phyloP scores from a whole-genome alignment of 2,329 filamentous ascomycete species.

The Ophiostoma fasciatum region DNA sequence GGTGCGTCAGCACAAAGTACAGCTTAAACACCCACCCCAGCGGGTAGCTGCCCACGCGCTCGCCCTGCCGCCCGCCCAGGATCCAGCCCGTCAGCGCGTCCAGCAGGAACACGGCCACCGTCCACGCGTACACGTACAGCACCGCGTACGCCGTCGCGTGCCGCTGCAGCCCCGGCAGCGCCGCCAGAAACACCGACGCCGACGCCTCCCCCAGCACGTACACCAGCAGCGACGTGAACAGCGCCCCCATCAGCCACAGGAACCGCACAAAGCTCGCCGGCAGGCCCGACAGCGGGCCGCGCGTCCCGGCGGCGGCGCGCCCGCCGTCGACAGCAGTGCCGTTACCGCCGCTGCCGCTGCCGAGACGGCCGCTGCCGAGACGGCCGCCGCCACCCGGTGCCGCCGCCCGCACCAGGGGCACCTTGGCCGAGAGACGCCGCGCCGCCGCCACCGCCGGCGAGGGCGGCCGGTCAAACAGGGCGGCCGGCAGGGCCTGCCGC shows the following conservation, averaged over 20 bases:
- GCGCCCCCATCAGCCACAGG: conserved; percentile 52
- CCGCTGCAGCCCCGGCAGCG: conserved; percentile 29
- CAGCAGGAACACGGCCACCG: conserved; percentile 48
- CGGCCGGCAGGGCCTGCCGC: conserved; percentile 44
- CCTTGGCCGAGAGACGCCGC: too few species aligned
- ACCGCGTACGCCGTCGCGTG: conserved; percentile 53
- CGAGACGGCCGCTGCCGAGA: too few species aligned
- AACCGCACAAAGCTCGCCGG: conserved; percentile 54
- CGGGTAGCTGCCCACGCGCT: conserved; percentile 55
- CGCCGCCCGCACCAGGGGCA: too few species aligned
- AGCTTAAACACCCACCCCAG: conserved; percentile 57
- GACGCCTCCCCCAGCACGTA: conserved; percentile 55
- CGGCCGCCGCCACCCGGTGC: too few species aligned
- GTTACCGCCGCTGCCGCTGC: too few species aligned
- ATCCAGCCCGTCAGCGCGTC: conserved; percentile 54
- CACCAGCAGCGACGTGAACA: conserved; percentile 47
- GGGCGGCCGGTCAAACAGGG: too few species aligned
- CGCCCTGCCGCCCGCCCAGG: conserved; percentile 48
- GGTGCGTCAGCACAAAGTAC: conserved; percentile 54
- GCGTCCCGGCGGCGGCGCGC: conserved; percentile 28
- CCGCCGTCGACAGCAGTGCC: too few species aligned
- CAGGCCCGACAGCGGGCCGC: conserved; percentile 42
- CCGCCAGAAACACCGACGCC: conserved; percentile 52
- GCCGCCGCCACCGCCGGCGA: too few species aligned
- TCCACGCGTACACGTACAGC: conserved; percentile 57